Percentiles rank a stretch among this genome's conserved stretches.
These are phyloP conservation scores for Geoglossum glabrum DNA, from an alignment of 495 filamentous ascomycete genomes.

Conservation along the genomic window DNA sequence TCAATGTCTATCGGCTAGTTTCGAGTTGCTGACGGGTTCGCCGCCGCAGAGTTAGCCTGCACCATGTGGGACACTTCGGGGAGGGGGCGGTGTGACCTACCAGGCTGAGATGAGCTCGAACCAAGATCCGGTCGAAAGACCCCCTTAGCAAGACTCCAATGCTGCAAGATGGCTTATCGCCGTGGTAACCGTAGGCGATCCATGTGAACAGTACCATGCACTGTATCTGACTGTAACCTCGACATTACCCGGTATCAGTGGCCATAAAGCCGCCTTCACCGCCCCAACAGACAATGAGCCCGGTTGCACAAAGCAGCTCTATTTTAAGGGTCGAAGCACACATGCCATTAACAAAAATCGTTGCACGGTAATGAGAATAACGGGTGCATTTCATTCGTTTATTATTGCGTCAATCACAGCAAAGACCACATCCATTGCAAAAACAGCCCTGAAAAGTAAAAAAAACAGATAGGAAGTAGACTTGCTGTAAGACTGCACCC, in stretches of 20 bases:
- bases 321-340: neutral
- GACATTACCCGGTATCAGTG: neutral
- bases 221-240: neutral
- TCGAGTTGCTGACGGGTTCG: neutral
- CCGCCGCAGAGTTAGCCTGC: neutral
- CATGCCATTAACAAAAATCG: neutral
- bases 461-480: neutral
- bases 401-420: neutral
- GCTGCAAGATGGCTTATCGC: neutral
- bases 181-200: neutral
- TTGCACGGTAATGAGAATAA: neutral
- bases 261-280: neutral
- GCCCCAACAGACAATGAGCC: neutral
- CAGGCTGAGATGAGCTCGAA: neutral
- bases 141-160: neutral
- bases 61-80: neutral
- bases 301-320: neutral
- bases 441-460: neutral
- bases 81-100: neutral
- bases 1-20: neutral
- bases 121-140: neutral
- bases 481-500: neutral
- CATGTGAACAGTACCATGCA: neutral
- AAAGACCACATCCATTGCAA: neutral
- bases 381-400: neutral